Evolutionary conservation across 2,329 filamentous ascomycete species (phyloP).

Genomic region (Sphaerulina vaccinii): DNA sequence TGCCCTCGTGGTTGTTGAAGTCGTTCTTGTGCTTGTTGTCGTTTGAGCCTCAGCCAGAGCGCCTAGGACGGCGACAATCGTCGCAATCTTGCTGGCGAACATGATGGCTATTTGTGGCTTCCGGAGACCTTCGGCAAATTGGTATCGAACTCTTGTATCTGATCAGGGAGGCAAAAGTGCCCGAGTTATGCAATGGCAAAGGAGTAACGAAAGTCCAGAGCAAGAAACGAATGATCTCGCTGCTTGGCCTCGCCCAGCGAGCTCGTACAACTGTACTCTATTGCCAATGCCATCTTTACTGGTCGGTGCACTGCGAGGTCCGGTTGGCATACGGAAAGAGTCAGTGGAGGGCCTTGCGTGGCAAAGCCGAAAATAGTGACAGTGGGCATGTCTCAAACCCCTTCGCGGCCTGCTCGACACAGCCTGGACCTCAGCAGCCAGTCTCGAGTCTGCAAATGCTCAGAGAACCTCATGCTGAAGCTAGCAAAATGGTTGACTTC

Average conservation of each 20-base stretch:
- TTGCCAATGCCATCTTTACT: background rate
- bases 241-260: no score
- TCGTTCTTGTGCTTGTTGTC: background rate
- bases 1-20: constrained; percentile 7
- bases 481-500: background rate
- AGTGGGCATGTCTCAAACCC: background rate
- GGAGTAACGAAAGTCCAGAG: no score
- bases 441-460: background rate
- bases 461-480: background rate
- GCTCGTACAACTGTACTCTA: no score
- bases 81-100: background rate
- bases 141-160: no score
- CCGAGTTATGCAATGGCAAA: no score
- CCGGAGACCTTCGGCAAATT: no score
- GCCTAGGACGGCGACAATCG: background rate
- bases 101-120: background rate
- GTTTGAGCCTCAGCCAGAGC: background rate
- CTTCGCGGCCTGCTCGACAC: background rate
- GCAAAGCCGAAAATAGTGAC: constrained; percentile 1
- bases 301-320: no score
- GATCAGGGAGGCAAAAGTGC: background rate
- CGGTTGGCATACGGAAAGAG: background rate
- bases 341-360: background rate
- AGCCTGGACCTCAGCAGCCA: background rate
- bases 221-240: no score